Evolutionary conservation across 2,329 filamentous ascomycete genomes (phyloP).

Genomic region (Penicillium sp.): DNA sequence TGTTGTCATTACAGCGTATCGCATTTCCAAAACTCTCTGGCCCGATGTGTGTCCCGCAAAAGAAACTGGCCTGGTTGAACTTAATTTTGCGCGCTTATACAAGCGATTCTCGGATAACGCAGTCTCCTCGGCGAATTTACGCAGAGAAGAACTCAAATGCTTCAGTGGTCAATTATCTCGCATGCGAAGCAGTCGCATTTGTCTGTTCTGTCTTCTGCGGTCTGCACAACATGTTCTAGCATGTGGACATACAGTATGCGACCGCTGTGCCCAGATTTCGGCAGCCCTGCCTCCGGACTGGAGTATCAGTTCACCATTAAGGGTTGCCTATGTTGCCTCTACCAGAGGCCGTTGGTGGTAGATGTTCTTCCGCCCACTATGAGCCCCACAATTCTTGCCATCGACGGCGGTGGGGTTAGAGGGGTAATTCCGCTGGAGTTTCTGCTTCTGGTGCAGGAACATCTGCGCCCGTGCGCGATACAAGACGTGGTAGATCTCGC

Average conservation of each 20-base stretch:
- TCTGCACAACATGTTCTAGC: constrained; percentile 18
- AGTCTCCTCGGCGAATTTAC: too few relatives aligned
- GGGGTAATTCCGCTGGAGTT: constrained; percentile 22
- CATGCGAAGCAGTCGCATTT: constrained; percentile 22
- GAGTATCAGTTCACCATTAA: constrained; percentile 22
- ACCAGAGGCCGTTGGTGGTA: constrained; percentile 13
- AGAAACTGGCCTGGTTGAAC: too few relatives aligned
- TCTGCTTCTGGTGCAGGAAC: constrained; percentile 15
- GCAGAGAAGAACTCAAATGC: constrained; percentile 1
- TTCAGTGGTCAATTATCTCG: constrained; percentile 11
- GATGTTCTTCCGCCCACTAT: constrained; percentile 27
- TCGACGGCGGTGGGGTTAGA: constrained; percentile 28
- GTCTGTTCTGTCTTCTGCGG: constrained; percentile 21
- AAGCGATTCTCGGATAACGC: not conserved
- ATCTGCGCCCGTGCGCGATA: constrained; percentile 10
- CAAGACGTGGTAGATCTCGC: constrained; percentile 16
- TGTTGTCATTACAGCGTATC: too few relatives aligned
- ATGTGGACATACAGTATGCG: constrained; percentile 23
- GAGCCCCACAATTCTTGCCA: constrained; percentile 27
- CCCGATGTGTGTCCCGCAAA: too few relatives aligned
- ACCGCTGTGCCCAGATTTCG: constrained; percentile 23
- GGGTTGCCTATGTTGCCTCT: constrained; percentile 20
- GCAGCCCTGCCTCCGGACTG: not conserved
- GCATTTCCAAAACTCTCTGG: too few relatives aligned
- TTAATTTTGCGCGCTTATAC: not conserved